Evolutionary conservation across 2,329 filamentous ascomycete species (phyloP).

Genomic region (Pseudodiploospora longispora): DNA sequence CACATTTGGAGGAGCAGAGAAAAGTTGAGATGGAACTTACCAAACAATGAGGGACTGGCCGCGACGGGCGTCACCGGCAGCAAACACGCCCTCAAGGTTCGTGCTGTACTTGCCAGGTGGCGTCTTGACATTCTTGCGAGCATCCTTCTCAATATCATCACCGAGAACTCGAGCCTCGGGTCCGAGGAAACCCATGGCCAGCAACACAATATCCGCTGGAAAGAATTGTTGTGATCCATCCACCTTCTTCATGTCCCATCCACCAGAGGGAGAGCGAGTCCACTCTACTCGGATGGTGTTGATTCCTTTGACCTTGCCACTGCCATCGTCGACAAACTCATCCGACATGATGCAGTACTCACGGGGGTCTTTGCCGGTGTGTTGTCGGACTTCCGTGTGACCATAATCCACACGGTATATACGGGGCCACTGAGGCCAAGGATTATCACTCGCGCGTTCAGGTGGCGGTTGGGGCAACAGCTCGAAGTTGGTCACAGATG

Average conservation of each 20-base stretch:
- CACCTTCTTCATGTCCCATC: slow-evolving; percentile 98
- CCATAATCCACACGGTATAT: slow-evolving; percentile 99
- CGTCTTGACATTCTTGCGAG: slow-evolving; percentile 94
- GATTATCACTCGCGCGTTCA: slow-evolving; percentile 87
- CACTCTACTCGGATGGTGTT: slow-evolving; percentile 93
- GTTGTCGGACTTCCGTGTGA: slow-evolving; percentile 89
- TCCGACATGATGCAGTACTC: slow-evolving; percentile 99
- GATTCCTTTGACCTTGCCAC: slow-evolving; percentile 86
- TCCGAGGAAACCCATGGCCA: slow-evolving; percentile 96
- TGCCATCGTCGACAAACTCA: slow-evolving; percentile 86
- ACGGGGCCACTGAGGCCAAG: slow-evolving; percentile 96
- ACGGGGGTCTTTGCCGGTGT: slow-evolving; percentile 91
- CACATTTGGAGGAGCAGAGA: slow-evolving; percentile 1
- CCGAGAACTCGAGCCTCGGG: slow-evolving; percentile 84
- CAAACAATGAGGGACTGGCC: slow-evolving; percentile 95
- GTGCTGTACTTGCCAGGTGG: slow-evolving; percentile 79
- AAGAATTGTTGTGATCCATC: slow-evolving; percentile 93
- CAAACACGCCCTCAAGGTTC: slow-evolving; percentile 82
- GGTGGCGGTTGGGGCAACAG: slow-evolving; percentile 85
- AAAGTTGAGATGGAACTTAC: slow-evolving; percentile 41
- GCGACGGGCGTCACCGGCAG: slow-evolving; percentile 88
- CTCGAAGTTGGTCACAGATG: slow-evolving; percentile 95
- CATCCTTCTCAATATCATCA: slow-evolving; percentile 83
- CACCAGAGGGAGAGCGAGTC: slow-evolving; percentile 81
- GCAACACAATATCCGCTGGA: slow-evolving; percentile 85